Percentiles rank a stretch among this genome's conserved stretches.
Evolutionary conservation across 768 basidiomycete species (phyloP).

Genomic region (Pisolithus marmoratus): DNA sequence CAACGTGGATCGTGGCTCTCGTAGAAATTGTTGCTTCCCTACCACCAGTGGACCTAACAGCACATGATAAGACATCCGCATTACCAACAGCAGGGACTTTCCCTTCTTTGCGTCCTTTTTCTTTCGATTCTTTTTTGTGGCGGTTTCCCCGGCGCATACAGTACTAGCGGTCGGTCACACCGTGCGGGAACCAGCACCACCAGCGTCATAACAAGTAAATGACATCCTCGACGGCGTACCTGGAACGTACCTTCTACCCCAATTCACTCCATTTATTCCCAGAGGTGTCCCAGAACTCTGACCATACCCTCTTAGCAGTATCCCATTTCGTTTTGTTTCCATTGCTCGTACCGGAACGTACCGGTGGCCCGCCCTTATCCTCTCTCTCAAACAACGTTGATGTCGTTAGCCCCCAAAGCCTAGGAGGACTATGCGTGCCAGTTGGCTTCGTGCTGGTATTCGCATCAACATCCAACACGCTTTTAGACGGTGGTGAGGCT

Average conservation of each 20-base stretch:
- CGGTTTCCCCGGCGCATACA: constrained; percentile 20
- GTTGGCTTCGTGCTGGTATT: constrained; percentile 56
- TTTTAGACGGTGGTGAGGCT: constrained; percentile 59
- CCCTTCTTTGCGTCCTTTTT: constrained; percentile 56
- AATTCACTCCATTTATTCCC: constrained; percentile 8
- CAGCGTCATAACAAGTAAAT: constrained; percentile 37
- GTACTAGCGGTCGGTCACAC: too few species aligned
- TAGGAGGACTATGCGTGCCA: constrained; percentile 91
- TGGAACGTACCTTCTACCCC: constrained; percentile 59
- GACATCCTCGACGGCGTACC: constrained; percentile 57
- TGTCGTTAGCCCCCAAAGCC: constrained; percentile 83
- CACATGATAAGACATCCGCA: constrained; percentile 14
- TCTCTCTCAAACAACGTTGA: constrained; percentile 88
- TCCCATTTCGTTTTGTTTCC: constrained; percentile 43
- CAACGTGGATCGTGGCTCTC: constrained; percentile 33
- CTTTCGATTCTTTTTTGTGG: constrained; percentile 40
- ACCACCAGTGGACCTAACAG: constrained; percentile 24
- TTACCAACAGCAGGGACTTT: constrained; percentile 30
- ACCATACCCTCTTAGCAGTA: constrained; percentile 56
- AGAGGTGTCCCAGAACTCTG: constrained; percentile 37
- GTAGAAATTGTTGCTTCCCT: constrained; percentile 2
- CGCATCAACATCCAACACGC: constrained; percentile 46
- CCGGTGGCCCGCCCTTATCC: constrained; percentile 73
- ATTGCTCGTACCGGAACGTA: constrained; percentile 40
- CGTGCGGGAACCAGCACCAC: background rate